Evolutionary conservation across 352 stramenopile genomes (phyloP), one percentile per base, ranked within the genome.

Genomic region (Globisporangium middletonii): DNA sequence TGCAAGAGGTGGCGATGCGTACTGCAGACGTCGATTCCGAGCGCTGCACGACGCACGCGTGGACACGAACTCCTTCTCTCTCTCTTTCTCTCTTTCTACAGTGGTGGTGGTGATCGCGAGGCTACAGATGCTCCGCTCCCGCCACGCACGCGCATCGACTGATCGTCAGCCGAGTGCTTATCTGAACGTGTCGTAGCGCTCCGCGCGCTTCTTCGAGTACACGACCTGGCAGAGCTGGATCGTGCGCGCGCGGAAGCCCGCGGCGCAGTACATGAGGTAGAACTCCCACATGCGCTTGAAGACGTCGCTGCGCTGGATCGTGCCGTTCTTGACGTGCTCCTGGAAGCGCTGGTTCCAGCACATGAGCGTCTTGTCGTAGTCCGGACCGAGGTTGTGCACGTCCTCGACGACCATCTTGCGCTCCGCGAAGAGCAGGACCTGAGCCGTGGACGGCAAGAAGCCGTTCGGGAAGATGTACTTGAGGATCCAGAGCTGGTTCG

Each of bases 401-500:
- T 93, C 79, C 63, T 94, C 83, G 49, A 89, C 68, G 53, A 92
- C 62, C 45, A 94, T 60, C 69, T 89, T 92, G 72, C 80, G 78
- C 67, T 94, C 83, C 16, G 83, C 70, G 57, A 88, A 88, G n/a
- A 63, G 60, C 42, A 89, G 61, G 72, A 89, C 83, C 63, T 92
- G 79, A 56, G 77, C 72, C 19, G 88, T 65, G 48, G 79, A 94
- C 54, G 86, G 84, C 57, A 94, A 47, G 70, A 93, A 91, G 58
- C 87, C 87, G 55, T 94, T 94, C 26, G 87, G 87, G 68, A 96
- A 96, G 70, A 96, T 96, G 78, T 93, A 95, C 71, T 92, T 93
- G 60, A 93, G 79, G 62, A 96, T 90, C 79, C 88, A 96, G 64
- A 85, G 73, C 71, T 89, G 86, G 64, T 77, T 82, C 33, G 79